phyloP scores from a whole-genome alignment of 2,329 filamentous ascomycete species.

The Apiospora kogelbergensis region DNA sequence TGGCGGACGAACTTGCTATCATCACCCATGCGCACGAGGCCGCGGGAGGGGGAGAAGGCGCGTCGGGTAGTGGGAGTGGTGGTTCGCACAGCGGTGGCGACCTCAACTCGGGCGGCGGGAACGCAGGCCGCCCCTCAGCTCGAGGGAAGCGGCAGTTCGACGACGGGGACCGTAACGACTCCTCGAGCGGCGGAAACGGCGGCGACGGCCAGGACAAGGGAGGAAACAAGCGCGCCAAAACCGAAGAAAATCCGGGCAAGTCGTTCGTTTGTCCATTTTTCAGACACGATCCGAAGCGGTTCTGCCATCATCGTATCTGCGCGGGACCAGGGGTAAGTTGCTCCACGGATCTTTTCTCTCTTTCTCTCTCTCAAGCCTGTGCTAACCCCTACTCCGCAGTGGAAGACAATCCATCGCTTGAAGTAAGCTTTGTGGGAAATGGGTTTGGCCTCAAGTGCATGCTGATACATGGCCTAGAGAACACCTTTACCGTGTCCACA shows the following conservation, averaged over 20 bases:
- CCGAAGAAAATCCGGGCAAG: slow-evolving; percentile 26
- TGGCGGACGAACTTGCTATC: slow-evolving; percentile 28
- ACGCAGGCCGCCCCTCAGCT: slow-evolving; percentile 18
- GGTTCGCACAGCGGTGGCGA: slow-evolving; percentile 12
- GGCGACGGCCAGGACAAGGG: slow-evolving; percentile 31
- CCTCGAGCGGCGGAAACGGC: slow-evolving; percentile 27
- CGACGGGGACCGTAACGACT: slow-evolving; percentile 28
- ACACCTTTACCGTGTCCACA: slow-evolving; percentile 29
- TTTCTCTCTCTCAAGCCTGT: not conserved
- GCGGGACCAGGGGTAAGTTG: slow-evolving; percentile 19
- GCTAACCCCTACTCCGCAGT: slow-evolving; percentile 6
- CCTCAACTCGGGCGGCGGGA: slow-evolving; percentile 15
- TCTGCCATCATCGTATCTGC: slow-evolving; percentile 23
- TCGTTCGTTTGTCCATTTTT: slow-evolving; percentile 38
- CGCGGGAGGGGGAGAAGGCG: slow-evolving; percentile 19
- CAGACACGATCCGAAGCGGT: slow-evolving; percentile 31
- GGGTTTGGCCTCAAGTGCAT: not conserved
- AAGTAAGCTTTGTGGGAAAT: slow-evolving; percentile 24
- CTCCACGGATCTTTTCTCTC: not conserved
- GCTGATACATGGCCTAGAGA: slow-evolving; percentile 20
- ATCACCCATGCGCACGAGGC: slow-evolving; percentile 29
- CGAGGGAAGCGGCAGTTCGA: slow-evolving; percentile 28
- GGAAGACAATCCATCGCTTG: slow-evolving; percentile 29
- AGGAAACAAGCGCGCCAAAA: slow-evolving; percentile 37
- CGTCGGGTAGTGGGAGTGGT: slow-evolving; percentile 10